Conservation (phyloP, 2,329 filamentous ascomycete species). For the Fusarium tanahbumbuense region DNA sequence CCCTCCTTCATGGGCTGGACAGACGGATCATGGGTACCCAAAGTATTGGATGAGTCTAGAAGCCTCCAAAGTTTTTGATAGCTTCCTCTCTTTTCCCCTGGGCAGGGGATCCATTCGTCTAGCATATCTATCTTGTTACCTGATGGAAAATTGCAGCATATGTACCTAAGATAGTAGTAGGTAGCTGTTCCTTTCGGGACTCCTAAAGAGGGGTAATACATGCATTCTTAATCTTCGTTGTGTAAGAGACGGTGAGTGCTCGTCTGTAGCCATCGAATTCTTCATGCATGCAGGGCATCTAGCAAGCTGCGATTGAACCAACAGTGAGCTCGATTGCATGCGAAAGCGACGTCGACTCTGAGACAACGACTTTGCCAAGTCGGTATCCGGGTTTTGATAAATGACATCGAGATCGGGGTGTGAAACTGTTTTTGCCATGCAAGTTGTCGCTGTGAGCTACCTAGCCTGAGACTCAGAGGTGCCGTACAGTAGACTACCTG, state of each 20-base stretch:
- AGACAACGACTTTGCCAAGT: conserved; percentile 1
- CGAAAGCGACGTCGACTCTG: neutral
- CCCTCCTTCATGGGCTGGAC: neutral
- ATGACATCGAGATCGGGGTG: neutral
- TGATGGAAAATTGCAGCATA: neutral
- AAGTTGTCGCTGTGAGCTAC: neutral
- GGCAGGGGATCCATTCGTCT: conserved; percentile 1
- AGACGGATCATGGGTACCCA: neutral
- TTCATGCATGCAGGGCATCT: conserved; percentile 5
- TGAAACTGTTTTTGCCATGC: neutral
- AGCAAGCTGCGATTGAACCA: neutral
- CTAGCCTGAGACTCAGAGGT: neutral
- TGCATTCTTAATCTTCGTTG: neutral
- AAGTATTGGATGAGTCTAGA: conserved; percentile 8
- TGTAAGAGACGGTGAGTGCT: conserved; percentile 21
- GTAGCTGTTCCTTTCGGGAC: neutral
- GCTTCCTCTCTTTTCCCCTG: neutral
- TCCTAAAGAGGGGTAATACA: conserved; percentile 7
- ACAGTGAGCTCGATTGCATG: neutral
- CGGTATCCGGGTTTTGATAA: neutral
- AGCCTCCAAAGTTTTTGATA: conserved; percentile 1
- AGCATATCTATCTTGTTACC: conserved; percentile 2
- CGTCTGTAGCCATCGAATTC: neutral
- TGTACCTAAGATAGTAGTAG: neutral
- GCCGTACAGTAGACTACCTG: neutral